phyloP scores from a whole-genome alignment of 73 alveolate genomes.

The Paramecium primaurelia region DNA sequence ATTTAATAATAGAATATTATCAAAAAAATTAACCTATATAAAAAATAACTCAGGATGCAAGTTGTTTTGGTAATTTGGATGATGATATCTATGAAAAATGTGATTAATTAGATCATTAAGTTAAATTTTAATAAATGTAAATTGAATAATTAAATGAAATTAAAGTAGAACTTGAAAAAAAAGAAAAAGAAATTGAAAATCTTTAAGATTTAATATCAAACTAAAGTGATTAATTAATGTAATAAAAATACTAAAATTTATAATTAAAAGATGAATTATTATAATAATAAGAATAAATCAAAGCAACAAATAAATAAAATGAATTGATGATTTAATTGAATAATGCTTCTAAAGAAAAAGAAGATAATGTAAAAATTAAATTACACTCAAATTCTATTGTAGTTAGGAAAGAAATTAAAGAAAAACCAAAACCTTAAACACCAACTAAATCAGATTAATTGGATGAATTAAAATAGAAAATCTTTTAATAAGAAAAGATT shows the following conservation, averaged over 20 bases:
- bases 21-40: background rate
- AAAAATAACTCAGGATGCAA: background rate
- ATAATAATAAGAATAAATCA: background rate
- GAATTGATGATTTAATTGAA: background rate
- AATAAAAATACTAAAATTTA: background rate
- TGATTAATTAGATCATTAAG: background rate
- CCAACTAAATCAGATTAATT: background rate
- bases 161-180: background rate
- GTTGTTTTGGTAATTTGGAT: background rate
- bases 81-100: background rate
- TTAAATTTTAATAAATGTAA: background rate
- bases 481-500: background rate
- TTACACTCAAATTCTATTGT: background rate
- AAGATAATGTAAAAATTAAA: background rate
- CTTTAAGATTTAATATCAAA: background rate
- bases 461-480: background rate
- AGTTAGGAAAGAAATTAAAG: background rate
- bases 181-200: background rate
- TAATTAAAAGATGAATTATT: background rate
- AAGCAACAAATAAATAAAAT: background rate
- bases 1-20: background rate
- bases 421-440: background rate
- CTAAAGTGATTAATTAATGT: background rate
- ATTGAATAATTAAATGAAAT: background rate
- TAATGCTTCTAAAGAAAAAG: background rate